Conservation (phyloP, 2,329 filamentous ascomycete species). For the Clarireedia paspali region DNA sequence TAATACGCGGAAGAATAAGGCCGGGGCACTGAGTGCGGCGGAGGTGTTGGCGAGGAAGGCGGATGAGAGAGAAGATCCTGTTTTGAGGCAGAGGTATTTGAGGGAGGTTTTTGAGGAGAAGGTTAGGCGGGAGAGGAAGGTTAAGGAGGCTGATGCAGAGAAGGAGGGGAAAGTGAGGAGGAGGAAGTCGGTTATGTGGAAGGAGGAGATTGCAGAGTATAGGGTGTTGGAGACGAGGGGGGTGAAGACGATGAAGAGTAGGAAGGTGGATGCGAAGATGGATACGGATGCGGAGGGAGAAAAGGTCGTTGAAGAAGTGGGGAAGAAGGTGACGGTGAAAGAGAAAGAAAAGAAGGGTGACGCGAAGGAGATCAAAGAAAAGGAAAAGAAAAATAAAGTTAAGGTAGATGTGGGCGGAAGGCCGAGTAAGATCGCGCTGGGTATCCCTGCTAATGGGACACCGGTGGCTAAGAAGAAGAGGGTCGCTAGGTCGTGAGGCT, state of each 20-base stretch:
- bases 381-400: conserved; percentile 23
- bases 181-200: conserved; percentile 26
- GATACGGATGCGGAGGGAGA: not conserved
- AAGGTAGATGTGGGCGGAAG: conserved; percentile 20
- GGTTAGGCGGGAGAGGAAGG: conserved; percentile 16
- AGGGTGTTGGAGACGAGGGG: conserved; percentile 19
- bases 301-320: conserved; percentile 4
- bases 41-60: conserved; percentile 28
- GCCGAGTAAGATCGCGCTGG: conserved; percentile 22
- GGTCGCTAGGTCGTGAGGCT: not conserved
- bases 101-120: conserved; percentile 30
- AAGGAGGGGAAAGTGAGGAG: conserved; percentile 6
- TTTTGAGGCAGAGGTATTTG: conserved; percentile 29
- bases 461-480: conserved; percentile 25
- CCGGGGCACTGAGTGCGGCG: conserved; percentile 29
- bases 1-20: conserved; percentile 41
- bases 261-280: conserved; percentile 10
- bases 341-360: conserved; percentile 14
- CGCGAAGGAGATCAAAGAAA: conserved; percentile 16
- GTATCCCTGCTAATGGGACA: conserved; percentile 27
- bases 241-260: conserved; percentile 18
- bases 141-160: conserved; percentile 11
- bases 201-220: conserved; percentile 26
- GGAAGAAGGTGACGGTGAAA: conserved; percentile 12
- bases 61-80: conserved; percentile 34